Base-by-base conservation (phyloP, 768 basidiomycete species). In the Hericium rajendrae region DNA sequence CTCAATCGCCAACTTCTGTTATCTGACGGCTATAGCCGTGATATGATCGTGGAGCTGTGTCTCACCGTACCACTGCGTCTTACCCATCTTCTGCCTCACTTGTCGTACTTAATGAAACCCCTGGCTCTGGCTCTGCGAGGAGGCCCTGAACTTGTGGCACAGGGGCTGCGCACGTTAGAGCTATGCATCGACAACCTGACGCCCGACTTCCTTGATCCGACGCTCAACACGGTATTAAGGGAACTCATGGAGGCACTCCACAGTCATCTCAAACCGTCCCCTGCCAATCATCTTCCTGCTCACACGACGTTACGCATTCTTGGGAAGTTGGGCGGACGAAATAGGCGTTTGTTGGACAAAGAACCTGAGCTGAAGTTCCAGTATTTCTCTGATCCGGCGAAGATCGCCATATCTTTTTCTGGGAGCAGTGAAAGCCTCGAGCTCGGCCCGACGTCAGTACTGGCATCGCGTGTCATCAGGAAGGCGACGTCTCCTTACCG, bases 121-220 rank as follows among this genome's bases (percentile, higher is more conserved):
- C 78, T 99, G 28, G 93, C 94, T 2, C 77, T 94, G 52, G 94
- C 97, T 8, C 74, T 99, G 53, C 83, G 86, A 53, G 94, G 94
- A 39, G 83, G 81, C 40, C 81, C 86, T 6, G 97, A 99, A 55
- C 82, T 97, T 49, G 88, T 97, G 55, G 86, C 92, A 22, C 97
- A 99, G 74, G 97, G 97, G 48, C 75, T 99, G 24, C 83, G 97
- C 6, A 99, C 97, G 0, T 81, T 99, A 58, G 97, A 99, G 70
- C 78, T 99, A n/a, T 98, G 95, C 72, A 95, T 98, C 66, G 97
- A 99, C 74, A 99, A 98, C 68, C 80, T 99, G 26, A 97, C 93
- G 0, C 92, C 93, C 2, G 97, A 98, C 71, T 98, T 98, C 75
- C 79, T 99, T 28, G 95, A 98, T 65, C 97, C 97, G 3, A 94